phyloP scores from a whole-genome alignment of 805 yeast species.

The Metschnikowia chrysomelidarum region DNA sequence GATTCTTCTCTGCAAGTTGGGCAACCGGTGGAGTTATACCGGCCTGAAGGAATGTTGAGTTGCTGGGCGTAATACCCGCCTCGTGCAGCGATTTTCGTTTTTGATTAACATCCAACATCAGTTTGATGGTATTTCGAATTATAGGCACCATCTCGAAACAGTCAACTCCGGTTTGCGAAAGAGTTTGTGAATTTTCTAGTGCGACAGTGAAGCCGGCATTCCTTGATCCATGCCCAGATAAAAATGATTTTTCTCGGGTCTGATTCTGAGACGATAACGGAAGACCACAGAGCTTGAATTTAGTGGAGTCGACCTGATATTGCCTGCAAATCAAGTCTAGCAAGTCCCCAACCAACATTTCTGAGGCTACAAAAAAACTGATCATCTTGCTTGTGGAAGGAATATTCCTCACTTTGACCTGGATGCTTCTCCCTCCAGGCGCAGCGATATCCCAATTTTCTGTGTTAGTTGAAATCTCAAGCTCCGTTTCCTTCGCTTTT shows the following conservation, averaged over 20 bases:
- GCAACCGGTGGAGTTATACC: conserved; percentile 25
- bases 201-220: conserved; percentile 4
- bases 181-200: conserved; percentile 10
- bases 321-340: conserved; percentile 27
- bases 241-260: conserved; percentile 1
- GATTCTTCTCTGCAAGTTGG: conserved; percentile 21
- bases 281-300: conserved; percentile 26
- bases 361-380: conserved; percentile 16
- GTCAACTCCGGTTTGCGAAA: conserved; percentile 11
- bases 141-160: conserved; percentile 23
- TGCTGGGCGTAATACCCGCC: conserved; percentile 31
- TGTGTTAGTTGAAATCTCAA: conserved; percentile 7
- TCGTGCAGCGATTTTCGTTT: conserved; percentile 16
- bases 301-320: conserved; percentile 26
- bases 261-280: conserved; percentile 1
- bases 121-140: conserved; percentile 8
- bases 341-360: conserved; percentile 18
- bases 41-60: conserved; percentile 20
- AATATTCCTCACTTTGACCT: conserved; percentile 16
- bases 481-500: conserved; percentile 2
- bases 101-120: conserved; percentile 15
- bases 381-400: conserved; percentile 15
- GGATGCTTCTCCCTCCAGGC: conserved; percentile 12
- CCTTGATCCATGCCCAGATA: conserved; percentile 1
- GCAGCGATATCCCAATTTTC: conserved; percentile 7